Evolutionary conservation across 768 basidiomycete genomes (phyloP), one percentile per base, ranked within the genome.

Genomic region (Sistotremastrum suecicum): DNA sequence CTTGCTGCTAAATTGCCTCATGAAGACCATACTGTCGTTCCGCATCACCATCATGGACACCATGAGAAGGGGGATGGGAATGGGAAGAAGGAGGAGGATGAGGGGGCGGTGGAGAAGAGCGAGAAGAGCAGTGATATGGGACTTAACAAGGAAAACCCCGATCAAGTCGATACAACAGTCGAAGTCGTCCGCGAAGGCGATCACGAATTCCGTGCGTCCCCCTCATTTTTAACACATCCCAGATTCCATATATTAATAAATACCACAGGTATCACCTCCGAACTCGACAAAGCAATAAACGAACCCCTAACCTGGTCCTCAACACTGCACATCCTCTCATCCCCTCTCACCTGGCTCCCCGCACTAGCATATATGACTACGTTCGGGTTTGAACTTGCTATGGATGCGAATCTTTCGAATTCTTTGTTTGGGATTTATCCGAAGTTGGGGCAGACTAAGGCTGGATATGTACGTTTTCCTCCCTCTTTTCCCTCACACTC

Each of bases 301-400:
- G 60, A 74, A 50, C 54, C 63, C 32, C 57, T 74, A 12, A 71
- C 72, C 2, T 28, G 51, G 35, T 50, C 55, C 34, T 48, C 58
- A 2, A 63, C 65, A 9, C 5, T 51, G 12, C 45, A 53, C 37
- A 63, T 75, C 42, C 29, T 72, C 29, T 7, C 50, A 12, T 66
- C 53, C 46, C 71, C 71, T 1, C 49, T 72, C 8, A 77, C 75
- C 1, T 76, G 75, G 72, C 65, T 78, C 3, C 75, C 75, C 0
- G 58, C 69, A 0, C 53, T 75, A 6, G 70, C 68, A 8, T 79
- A 79, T 50, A 50, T 70, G 35, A 69, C 69, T 1, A 74, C 75
- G 2, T 78, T 78, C 51, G 76, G 77, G 0, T 65, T 69, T 40
- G 77, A 78, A 56, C 66, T 80, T 5, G 68, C 70, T 1, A 66